Conservation (phyloP, 495 filamentous ascomycete species). For the Hypoxylon cercidicola region DNA sequence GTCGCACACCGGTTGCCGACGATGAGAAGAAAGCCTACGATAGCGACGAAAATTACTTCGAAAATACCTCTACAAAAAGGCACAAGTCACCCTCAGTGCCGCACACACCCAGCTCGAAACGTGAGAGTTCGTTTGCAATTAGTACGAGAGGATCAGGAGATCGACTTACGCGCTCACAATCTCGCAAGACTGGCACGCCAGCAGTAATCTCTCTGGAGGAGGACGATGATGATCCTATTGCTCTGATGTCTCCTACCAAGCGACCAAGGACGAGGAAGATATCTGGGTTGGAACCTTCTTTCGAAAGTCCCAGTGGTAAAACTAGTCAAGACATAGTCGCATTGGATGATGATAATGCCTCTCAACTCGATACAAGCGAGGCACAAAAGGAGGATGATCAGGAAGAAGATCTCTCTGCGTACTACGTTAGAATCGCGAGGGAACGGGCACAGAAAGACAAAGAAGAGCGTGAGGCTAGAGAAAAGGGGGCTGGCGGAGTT, state of each 20-base stretch:
- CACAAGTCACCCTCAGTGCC: conserved; percentile 30
- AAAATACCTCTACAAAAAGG: conserved; percentile 13
- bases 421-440: conserved; percentile 42
- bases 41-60: conserved; percentile 26
- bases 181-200: conserved; percentile 14
- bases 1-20: conserved; percentile 27
- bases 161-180: conserved; percentile 12
- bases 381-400: conserved; percentile 19
- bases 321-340: conserved; percentile 23
- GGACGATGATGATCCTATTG: conserved; percentile 25
- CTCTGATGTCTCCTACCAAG: background rate
- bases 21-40: conserved; percentile 32
- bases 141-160: conserved; percentile 13
- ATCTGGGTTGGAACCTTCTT: background rate
- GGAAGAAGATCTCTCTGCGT: conserved; percentile 48
- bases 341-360: conserved; percentile 30
- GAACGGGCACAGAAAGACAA: conserved; percentile 40
- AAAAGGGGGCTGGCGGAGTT: conserved; percentile 10
- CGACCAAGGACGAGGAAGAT: background rate
- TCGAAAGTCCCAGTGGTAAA: background rate
- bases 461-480: conserved; percentile 36
- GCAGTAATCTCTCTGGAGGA: conserved; percentile 27
- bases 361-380: conserved; percentile 18
- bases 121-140: conserved; percentile 4
- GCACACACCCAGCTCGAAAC: conserved; percentile 23